These are phyloP conservation scores for Cladosporium sp. DNA, from an alignment of 2,329 filamentous ascomycete genomes.

Conservation along the genomic window DNA sequence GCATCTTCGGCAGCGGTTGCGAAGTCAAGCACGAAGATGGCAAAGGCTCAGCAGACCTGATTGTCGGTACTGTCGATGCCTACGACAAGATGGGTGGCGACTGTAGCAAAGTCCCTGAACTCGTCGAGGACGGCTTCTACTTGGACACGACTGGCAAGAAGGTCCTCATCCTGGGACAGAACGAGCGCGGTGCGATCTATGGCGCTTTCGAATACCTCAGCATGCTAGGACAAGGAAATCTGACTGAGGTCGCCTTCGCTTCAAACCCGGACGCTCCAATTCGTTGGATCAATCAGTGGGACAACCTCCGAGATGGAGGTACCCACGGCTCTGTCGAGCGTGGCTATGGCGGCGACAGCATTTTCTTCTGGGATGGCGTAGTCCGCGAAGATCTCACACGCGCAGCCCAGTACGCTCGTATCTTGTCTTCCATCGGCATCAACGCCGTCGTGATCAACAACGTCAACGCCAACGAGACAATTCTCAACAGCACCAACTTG, in stretches of 20 bases:
- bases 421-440: slow-evolving; percentile 62
- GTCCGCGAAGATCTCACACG: slow-evolving; percentile 58
- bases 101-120: slow-evolving; percentile 33
- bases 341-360: slow-evolving; percentile 64
- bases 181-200: slow-evolving; percentile 65
- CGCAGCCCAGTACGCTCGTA: slow-evolving; percentile 58
- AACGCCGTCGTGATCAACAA: slow-evolving; percentile 69
- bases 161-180: slow-evolving; percentile 60
- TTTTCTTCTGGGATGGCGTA: slow-evolving; percentile 60
- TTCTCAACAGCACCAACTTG: slow-evolving; percentile 56
- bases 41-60: slow-evolving; percentile 34
- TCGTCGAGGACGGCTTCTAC: slow-evolving; percentile 59
- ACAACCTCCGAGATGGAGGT: slow-evolving; percentile 52
- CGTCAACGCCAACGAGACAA: slow-evolving; percentile 62
- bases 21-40: slow-evolving; percentile 18
- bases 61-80: slow-evolving; percentile 48
- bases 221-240: slow-evolving; percentile 57
- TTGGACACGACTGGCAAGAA: slow-evolving; percentile 45
- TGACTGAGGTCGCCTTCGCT: slow-evolving; percentile 44
- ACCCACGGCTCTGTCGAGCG: slow-evolving; percentile 59
- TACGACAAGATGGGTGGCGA: slow-evolving; percentile 37
- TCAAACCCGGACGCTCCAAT: slow-evolving; percentile 59
- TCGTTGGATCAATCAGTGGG: slow-evolving; percentile 70
- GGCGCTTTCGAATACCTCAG: slow-evolving; percentile 67
- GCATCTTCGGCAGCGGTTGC: slow-evolving; percentile 50